Evolutionary conservation across 768 basidiomycete species (phyloP), one percentile per base, ranked within the genome.

Genomic region (Steccherinum ochraceum): DNA sequence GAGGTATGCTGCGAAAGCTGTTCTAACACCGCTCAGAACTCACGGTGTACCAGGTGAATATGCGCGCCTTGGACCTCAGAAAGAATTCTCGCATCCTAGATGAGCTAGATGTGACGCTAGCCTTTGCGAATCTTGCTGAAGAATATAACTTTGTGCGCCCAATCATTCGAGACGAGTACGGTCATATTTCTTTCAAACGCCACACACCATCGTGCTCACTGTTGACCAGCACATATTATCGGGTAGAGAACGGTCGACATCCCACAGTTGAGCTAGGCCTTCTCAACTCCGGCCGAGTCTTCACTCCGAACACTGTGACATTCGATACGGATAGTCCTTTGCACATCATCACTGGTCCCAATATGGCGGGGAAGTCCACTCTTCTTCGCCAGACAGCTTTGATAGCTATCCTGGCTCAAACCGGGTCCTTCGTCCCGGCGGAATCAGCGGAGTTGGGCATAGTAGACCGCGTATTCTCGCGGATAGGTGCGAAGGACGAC

Each of bases 331-430:
- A 68, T 12, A 81, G 84, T 13, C 81, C 79, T 24, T 60, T 96
- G 10, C 93, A 95, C 56, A 63, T 86, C 50, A 88, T 98, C 55
- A 97, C 94, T 4, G 94, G 94, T 0, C 94, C 95, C 0, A 97
- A 96, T 60, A 94, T 93, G 90, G 91, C 87, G 4, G 89, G 89
- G 48, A 99, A 99, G 67, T 94, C 92, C 2, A 97, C 95, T 0
- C 75, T 91, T 21, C 77, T 99, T 27, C 86, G 95, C 24, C 94
- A 96, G 64, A 89, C 83, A 0, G 95, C 95, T 13, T 74, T 98
- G 25, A 86, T 96, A 52, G 73, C 85, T 5, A 86, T 97, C 50
- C 75, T 99, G 10, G 95, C 93, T 1, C 95, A 99, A 64, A 79
- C 83, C 11, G 95, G 95, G 4, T 91, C 89, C 12, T 98, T 88